A percentile compares a stretch with the other conserved stretches of the same genome.
Conservation (phyloP, 495 filamentous ascomycete genomes). For the Cercophora newfieldiana region DNA sequence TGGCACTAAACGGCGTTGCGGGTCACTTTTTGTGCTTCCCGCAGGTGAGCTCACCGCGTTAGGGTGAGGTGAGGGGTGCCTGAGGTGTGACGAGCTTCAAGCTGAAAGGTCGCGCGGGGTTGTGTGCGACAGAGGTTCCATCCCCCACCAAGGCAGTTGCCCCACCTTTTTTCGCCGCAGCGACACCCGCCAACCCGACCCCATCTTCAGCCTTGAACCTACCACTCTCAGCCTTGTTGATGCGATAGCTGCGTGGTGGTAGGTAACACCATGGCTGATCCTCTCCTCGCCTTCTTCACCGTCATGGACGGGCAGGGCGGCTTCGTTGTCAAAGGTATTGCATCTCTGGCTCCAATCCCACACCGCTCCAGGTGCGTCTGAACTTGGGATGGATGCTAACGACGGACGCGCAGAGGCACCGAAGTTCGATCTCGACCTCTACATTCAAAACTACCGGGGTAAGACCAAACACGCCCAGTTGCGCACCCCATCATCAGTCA, state of each 20-base stretch:
- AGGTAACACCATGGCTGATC: conserved; percentile 25
- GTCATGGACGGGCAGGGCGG: conserved; percentile 45
- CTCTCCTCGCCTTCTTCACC: conserved; percentile 44
- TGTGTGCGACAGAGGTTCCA: not conserved
- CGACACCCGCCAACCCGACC: not conserved
- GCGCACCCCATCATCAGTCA: not conserved
- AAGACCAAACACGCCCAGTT: conserved; percentile 19
- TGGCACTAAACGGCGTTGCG: not conserved
- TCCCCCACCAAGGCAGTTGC: not conserved
- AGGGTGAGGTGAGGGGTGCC: not conserved
- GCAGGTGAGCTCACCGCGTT: not conserved
- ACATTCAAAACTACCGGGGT: conserved; percentile 91
- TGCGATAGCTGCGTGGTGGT: not conserved
- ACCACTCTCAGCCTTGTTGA: not conserved
- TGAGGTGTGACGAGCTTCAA: not conserved
- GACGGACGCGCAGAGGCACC: conserved; percentile 61
- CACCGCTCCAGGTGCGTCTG: not conserved
- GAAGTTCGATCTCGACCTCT: conserved; percentile 90
- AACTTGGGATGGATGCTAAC: not conserved
- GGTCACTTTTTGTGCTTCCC: not conserved
- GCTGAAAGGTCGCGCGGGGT: not conserved
- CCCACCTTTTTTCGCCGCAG: not conserved
- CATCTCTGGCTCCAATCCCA: not conserved
- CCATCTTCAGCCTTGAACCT: conserved; percentile 2
- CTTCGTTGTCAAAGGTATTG: conserved; percentile 50